Percentiles rank a stretch among this genome's conserved stretches.
phyloP scores from a whole-genome alignment of 768 basidiomycete genomes.

The Russula dissimulans region DNA sequence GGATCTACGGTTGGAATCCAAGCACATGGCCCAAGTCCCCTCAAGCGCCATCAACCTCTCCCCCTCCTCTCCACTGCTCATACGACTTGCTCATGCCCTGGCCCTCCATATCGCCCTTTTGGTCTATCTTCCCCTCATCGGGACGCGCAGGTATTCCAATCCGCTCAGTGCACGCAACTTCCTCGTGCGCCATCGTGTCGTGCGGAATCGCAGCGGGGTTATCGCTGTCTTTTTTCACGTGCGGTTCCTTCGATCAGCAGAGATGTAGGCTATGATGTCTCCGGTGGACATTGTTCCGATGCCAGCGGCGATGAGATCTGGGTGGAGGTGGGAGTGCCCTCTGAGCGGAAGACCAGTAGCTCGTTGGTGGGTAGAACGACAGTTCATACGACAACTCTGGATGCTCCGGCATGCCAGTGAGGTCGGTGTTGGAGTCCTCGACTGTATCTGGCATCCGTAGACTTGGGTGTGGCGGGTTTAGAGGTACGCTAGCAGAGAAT shows the following conservation, averaged over 20 bases:
- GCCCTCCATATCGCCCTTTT: constrained; percentile 24
- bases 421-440: too few relatives aligned
- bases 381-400: constrained; percentile 17
- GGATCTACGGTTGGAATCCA: constrained; percentile 23
- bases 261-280: constrained; percentile 64
- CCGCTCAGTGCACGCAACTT: not conserved
- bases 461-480: too few relatives aligned
- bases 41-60: constrained; percentile 14
- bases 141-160: not conserved
- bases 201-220: constrained; percentile 6
- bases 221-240: too few relatives aligned
- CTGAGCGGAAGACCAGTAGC: constrained; percentile 56
- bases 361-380: constrained; percentile 23
- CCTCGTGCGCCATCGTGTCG: not conserved
- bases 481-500: too few relatives aligned
- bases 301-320: constrained; percentile 64
- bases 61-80: not conserved
- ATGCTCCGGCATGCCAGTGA: not conserved
- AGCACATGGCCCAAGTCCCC: constrained; percentile 29
- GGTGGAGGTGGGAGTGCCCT: constrained; percentile 58
- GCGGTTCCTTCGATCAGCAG: constrained; percentile 27
- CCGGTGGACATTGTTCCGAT: constrained; percentile 55
- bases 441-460: not conserved
- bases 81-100: constrained; percentile 3
- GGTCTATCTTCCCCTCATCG: not conserved